These are phyloP conservation scores for Coemansia aciculifera DNA, from an alignment of 192 early-diverging fungal genomes.

Conservation along the genomic window DNA sequence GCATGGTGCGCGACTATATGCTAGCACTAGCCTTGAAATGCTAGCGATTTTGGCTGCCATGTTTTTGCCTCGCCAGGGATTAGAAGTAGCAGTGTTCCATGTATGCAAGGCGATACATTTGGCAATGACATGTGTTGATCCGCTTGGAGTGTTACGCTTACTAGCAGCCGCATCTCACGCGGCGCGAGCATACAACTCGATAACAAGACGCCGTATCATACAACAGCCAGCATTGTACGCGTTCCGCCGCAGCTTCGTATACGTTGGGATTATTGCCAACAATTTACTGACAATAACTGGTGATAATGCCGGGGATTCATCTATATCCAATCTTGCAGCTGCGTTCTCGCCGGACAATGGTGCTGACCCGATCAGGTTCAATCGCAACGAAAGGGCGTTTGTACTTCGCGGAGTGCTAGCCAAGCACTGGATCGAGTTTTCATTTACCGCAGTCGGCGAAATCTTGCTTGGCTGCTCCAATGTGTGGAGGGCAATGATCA, in stretches of 20 bases:
- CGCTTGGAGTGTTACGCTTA: not conserved
- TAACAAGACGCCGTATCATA: not conserved
- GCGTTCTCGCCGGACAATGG: not conserved
- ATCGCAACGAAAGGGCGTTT: not conserved
- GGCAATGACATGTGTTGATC: not conserved
- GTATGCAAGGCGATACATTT: not conserved
- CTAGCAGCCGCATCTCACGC: not conserved
- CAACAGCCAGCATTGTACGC: not conserved
- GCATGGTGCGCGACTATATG: not conserved
- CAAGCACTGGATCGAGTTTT: not conserved
- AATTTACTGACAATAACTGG: not conserved
- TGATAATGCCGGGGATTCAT: not conserved
- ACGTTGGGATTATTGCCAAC: not conserved
- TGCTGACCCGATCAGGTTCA: not conserved
- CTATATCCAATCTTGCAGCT: not conserved
- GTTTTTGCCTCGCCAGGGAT: not conserved
- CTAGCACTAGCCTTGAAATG: not conserved
- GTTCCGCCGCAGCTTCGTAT: not conserved
- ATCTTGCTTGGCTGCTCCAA: slow-evolving; percentile 6
- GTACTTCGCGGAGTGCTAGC: slow-evolving; percentile 10
- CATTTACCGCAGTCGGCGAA: not conserved
- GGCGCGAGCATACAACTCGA: not conserved
- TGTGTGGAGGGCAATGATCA: slow-evolving; percentile 15
- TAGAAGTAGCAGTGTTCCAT: not conserved
- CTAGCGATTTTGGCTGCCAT: not conserved